Conservation (phyloP, 805 yeast species). For the Yamadazyma philogaea region DNA sequence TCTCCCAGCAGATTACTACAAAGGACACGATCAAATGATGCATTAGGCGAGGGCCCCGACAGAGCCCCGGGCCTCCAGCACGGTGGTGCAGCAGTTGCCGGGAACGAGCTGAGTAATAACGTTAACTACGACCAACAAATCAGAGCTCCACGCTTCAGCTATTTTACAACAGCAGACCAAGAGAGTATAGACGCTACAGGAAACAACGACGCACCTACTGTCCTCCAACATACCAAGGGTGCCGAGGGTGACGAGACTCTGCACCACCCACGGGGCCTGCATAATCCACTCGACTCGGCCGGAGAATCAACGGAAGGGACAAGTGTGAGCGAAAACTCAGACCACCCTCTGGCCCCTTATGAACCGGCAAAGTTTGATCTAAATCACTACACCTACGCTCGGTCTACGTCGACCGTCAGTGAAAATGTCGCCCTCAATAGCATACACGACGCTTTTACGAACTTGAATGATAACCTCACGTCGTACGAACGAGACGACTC, state of each 20-base stretch:
- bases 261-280: no score
- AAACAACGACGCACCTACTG: background rate
- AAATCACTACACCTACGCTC: conserved; percentile 14
- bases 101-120: conserved; percentile 12
- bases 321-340: no score
- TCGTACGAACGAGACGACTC: conserved; percentile 16
- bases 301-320: no score
- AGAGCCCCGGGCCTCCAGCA: background rate
- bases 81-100: background rate
- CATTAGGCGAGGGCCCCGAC: background rate
- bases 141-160: conserved; percentile 47
- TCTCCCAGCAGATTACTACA: background rate
- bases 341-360: conserved; percentile 3
- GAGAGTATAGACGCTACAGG: background rate
- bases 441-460: conserved; percentile 19
- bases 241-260: conserved; percentile 1
- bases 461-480: conserved; percentile 22
- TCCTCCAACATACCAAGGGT: no score
- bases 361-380: conserved; percentile 49
- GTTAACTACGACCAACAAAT: conserved; percentile 53
- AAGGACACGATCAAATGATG: background rate
- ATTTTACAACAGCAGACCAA: conserved; percentile 1
- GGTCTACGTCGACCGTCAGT: conserved; percentile 5
- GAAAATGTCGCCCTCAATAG: conserved; percentile 5
- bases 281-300: no score